Base-by-base conservation (phyloP, 2,329 filamentous ascomycete genomes). In the Cladosporium cucumerinum region DNA sequence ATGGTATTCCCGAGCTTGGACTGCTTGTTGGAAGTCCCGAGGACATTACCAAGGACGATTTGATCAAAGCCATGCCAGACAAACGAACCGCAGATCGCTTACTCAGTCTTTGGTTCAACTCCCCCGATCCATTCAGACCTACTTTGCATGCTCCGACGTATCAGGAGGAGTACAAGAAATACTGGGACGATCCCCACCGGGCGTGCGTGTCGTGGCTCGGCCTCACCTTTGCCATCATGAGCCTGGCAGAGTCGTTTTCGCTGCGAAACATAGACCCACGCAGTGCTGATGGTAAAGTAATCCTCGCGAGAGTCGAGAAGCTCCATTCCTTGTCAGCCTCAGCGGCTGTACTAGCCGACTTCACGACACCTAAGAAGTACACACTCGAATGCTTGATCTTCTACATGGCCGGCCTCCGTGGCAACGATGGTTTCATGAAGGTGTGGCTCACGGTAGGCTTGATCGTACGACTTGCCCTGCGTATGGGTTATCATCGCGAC, bases 111-210 rank as follows among this genome's bases (percentile, higher is more conserved):
- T 77, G 74, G 74, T 77, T 77, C 69, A 76, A 76, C 51, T 70
- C 72, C 3, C 69, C 72, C 0, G 73, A 76, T 61, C 73, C 74
- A 0, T 76, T 75, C 65, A 75, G 75, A 62, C 67, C 68, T 73
- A 87, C 95, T 69, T 85, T 95, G 59, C 92, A 96, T 72, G 74
- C 72, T 16, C 73, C 74, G 0, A 75, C 75, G 2, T 79, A 77
- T 46, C 73, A 76, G 48, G 72, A 76, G 21, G 72, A 76, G 77
- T 84, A 84, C 62, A 74, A 79, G 3, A 70, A 69, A 0, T 84
- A 83, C 63, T 84, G 82, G 81, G 65, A 73, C 8, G 68, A 78
- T 12, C 79, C 79, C 3, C 64, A 69, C 2, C 68, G 68, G 0
- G 75, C 74, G 1, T 75, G 81, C 0, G 71, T 78, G 3, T 77